A percentile compares a stretch with the other conserved stretches of the same genome.
Conservation (phyloP, 441 rosid genomes). For the Dalechampia spathulata region DNA sequence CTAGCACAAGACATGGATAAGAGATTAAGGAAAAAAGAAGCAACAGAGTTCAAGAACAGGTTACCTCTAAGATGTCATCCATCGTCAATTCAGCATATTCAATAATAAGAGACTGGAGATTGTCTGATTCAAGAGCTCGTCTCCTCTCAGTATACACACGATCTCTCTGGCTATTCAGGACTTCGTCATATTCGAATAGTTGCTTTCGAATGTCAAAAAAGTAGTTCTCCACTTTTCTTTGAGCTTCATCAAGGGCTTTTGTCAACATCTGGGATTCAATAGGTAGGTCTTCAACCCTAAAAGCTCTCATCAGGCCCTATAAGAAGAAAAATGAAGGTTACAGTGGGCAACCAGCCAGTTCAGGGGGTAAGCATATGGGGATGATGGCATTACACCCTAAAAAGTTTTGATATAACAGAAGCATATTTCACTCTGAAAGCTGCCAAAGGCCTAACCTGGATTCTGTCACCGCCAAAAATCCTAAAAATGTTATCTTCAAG, state of each 20-base stretch:
- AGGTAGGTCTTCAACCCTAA: constrained; percentile 94
- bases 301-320: constrained; percentile 96
- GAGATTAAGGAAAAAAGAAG: not conserved
- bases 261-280: constrained; percentile 94
- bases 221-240: constrained; percentile 94
- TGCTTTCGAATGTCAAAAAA: constrained; percentile 94
- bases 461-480: constrained; percentile 89
- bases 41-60: constrained; percentile 12
- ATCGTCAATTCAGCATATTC: constrained; percentile 98
- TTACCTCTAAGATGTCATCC: constrained; percentile 95
- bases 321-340: constrained; percentile 17
- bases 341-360: not conserved
- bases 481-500: constrained; percentile 97
- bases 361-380: not conserved
- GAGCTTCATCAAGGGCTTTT: constrained; percentile 97
- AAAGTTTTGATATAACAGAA: not conserved
- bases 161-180: constrained; percentile 95
- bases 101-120: constrained; percentile 75
- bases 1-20: not conserved
- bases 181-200: constrained; percentile 91
- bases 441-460: constrained; percentile 51
- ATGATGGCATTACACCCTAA: not conserved
- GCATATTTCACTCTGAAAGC: constrained; percentile 9
- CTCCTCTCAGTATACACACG: constrained; percentile 96
- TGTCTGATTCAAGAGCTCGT: constrained; percentile 82